phyloP scores from a whole-genome alignment of 1,139 yeast species.

The Diutina rugosa region DNA sequence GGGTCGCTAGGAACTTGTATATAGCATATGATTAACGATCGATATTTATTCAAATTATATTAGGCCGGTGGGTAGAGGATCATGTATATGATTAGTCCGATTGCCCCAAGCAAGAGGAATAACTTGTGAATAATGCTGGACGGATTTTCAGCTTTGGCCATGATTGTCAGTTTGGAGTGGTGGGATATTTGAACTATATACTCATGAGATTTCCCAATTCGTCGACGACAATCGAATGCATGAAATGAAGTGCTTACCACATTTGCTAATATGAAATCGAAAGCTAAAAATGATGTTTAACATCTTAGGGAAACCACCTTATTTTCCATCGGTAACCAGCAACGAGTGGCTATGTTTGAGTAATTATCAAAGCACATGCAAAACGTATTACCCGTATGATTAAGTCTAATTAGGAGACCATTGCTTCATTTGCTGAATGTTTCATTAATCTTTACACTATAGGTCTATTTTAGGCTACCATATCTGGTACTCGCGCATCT shows the following conservation, averaged over 20 bases:
- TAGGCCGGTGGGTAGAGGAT: background rate
- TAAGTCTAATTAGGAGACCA: too few species aligned
- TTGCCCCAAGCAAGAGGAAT: background rate
- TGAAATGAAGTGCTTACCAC: background rate
- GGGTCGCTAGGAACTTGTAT: background rate
- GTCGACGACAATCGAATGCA: background rate
- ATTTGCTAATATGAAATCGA: too few species aligned
- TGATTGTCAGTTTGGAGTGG: background rate
- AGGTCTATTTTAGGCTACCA: background rate
- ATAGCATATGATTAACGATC: background rate
- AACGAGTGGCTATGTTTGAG: too few species aligned
- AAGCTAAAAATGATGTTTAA: background rate
- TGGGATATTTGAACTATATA: background rate
- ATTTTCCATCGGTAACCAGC: too few species aligned
- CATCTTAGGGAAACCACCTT: too few species aligned
- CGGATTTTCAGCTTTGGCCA: background rate
- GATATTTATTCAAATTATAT: background rate
- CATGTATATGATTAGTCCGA: background rate
- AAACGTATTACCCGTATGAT: too few species aligned
- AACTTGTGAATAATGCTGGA: background rate
- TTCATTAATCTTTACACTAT: background rate
- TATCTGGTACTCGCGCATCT: background rate
- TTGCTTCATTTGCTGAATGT: too few species aligned
- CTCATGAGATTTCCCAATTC: background rate
- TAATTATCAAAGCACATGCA: too few species aligned